phyloP scores from a whole-genome alignment of 768 basidiomycete species.

The Pleurotus tuoliensis region DNA sequence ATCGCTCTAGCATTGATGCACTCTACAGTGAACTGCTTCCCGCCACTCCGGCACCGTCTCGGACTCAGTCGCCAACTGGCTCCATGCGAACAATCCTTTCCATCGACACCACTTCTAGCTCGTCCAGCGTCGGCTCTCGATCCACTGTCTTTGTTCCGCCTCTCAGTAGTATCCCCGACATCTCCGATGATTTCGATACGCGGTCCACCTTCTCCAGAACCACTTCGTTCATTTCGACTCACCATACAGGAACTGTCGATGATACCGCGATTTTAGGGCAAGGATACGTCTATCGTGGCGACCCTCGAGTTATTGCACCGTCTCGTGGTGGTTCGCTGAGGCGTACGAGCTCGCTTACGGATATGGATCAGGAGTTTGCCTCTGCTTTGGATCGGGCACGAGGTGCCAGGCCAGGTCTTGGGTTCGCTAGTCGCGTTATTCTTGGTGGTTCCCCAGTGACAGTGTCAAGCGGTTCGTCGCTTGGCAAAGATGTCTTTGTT shows the following conservation, averaged over 20 bases:
- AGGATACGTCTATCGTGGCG: slow-evolving; percentile 68
- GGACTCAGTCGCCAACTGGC: slow-evolving; percentile 44
- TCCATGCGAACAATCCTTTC: slow-evolving; percentile 69
- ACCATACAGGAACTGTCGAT: slow-evolving; percentile 67
- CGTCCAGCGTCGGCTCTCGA: slow-evolving; percentile 50
- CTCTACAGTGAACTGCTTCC: slow-evolving; percentile 72
- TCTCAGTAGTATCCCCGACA: slow-evolving; percentile 62
- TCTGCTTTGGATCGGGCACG: slow-evolving; percentile 43
- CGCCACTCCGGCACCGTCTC: slow-evolving; percentile 48
- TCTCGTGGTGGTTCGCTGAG: slow-evolving; percentile 40
- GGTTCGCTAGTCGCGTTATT: slow-evolving; percentile 27
- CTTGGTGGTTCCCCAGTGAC: slow-evolving; percentile 67
- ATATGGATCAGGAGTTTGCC: slow-evolving; percentile 58
- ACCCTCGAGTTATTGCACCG: slow-evolving; percentile 68
- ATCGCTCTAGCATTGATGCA: slow-evolving; percentile 1
- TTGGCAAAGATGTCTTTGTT: slow-evolving; percentile 35
- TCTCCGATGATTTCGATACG: slow-evolving; percentile 47
- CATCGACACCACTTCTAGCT: slow-evolving; percentile 40
- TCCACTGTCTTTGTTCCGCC: slow-evolving; percentile 80
- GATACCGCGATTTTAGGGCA: slow-evolving; percentile 66
- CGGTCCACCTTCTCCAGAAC: slow-evolving; percentile 30
- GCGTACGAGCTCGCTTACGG: slow-evolving; percentile 74
- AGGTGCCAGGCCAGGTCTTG: slow-evolving; percentile 33
- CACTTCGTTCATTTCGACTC: slow-evolving; percentile 50
- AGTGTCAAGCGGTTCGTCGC: slow-evolving; percentile 61